Evolutionary conservation across 176 grass and related monocot genomes (phyloP).

Genomic region (Ampelocalamus luodianensis): DNA sequence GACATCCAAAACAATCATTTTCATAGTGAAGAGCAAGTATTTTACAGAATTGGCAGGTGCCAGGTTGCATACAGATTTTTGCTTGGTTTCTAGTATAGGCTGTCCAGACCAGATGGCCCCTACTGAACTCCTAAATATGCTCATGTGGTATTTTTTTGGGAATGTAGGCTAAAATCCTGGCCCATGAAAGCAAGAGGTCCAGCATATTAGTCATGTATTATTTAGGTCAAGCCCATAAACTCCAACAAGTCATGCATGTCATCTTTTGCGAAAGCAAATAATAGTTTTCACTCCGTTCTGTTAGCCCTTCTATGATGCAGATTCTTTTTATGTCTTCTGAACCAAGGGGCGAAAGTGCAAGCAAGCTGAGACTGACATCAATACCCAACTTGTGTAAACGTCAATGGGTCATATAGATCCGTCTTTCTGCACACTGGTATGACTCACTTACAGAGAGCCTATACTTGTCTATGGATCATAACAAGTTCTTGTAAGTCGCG

Average conservation of each 20-base stretch:
- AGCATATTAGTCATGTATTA: not conserved
- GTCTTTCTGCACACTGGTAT: not conserved
- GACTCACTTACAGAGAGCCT: not conserved
- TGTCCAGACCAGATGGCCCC: conserved; percentile 29
- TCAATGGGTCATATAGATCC: not conserved
- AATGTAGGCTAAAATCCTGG: conserved; percentile 21
- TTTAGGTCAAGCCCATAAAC: no score
- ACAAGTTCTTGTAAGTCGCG: not conserved
- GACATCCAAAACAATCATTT: conserved; percentile 38
- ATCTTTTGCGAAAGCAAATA: conserved; percentile 9
- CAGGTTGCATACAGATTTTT: conserved; percentile 34
- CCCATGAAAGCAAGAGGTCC: conserved; percentile 20
- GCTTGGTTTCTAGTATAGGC: not conserved
- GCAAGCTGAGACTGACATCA: conserved; percentile 24
- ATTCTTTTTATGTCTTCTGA: conserved; percentile 14
- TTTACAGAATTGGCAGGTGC: conserved; percentile 9
- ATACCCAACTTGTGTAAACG: not conserved
- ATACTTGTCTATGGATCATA: not conserved
- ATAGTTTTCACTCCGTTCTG: conserved; percentile 2
- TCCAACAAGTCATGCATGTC: not conserved
- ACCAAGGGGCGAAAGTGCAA: not conserved
- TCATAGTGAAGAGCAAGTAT: conserved; percentile 11
- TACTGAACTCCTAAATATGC: conserved; percentile 32
- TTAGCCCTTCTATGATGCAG: not conserved
- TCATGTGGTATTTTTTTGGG: conserved; percentile 40